Evolutionary conservation across 2,329 filamentous ascomycete species (phyloP), one percentile per base, ranked within the genome.

Genomic region (Arthrinium phaeospermum): DNA sequence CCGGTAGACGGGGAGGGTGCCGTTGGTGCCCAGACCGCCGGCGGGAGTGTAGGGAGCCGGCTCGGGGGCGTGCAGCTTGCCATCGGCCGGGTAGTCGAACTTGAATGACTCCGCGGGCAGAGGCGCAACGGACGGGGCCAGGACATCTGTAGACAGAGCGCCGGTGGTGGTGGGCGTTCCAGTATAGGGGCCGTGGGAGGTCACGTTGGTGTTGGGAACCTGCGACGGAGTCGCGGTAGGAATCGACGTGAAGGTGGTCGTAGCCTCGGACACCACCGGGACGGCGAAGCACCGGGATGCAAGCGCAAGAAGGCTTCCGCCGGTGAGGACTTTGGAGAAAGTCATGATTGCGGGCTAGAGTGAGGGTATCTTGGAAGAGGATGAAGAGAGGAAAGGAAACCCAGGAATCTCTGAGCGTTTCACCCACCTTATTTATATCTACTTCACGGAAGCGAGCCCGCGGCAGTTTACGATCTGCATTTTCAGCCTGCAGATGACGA

Each of bases 21-120:
- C 93, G 73, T 96, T 95, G 61, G 93, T 95, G 2, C 93, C 93
- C 1, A 92, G 82, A 16, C 94, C 94, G 72, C 94, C 93, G 49
- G 86, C 88, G 0, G 94, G 94, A 0, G 87, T 89, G 82, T 92
- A 96, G 0, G 93, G 93, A 0, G 91, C 90, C 1, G 93, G 93
- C 81, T 93, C 83, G 1, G 89, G 85, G n/a, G 89, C 83, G 71
- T 93, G 89, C 1, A 95, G 89, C 71, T 87, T 79, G 16, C 94
- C 94, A 76, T 95, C 88, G 10, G 90, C 88, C 13, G 92, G 92
- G 79, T 96, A 96, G 68, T 89, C 88, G 49, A 90, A 92, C 4
- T 91, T 91, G 10, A 88, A 89, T 0, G 88, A 86, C 44, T 88
- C 87, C 0, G 91, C 86, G 14, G 91, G 90, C 0, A 88, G 79